phyloP scores from a whole-genome alignment of 78 protist genomes.

The Fonticula alba region DNA sequence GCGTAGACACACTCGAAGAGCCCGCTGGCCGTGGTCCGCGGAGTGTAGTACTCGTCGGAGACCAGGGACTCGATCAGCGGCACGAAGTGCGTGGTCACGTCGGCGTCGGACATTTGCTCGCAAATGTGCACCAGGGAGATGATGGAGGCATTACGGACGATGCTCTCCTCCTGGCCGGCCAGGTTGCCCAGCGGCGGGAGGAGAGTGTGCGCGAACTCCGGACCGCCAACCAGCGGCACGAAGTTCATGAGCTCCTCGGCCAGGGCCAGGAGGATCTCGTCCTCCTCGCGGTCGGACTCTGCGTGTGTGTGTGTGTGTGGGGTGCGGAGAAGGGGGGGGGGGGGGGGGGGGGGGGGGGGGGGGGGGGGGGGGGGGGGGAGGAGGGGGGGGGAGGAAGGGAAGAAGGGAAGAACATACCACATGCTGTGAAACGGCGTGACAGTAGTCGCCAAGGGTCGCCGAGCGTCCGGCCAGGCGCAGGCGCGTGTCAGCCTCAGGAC shows the following conservation, averaged over 20 bases:
- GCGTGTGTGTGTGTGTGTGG: no score
- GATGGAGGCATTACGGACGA: no score
- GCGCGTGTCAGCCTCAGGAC: no score
- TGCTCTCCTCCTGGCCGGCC: constrained; percentile 73
- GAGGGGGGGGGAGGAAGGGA: no score
- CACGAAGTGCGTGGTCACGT: constrained; percentile 29
- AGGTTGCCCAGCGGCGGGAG: constrained; percentile 69
- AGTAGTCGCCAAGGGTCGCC: no score
- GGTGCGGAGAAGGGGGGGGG: no score
- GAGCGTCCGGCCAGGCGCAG: no score
- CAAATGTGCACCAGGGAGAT: no score
- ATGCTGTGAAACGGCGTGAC: no score
- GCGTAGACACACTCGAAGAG: constrained; percentile 51
- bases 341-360: no score
- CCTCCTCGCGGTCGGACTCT: constrained; percentile 80
- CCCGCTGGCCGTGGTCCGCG: constrained; percentile 76
- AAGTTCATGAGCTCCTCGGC: constrained; percentile 79
- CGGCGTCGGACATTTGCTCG: constrained; percentile 14
- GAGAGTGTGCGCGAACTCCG: constrained; percentile 42
- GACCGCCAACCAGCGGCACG: constrained; percentile 77
- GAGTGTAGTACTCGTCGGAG: constrained; percentile 77
- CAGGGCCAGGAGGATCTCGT: constrained; percentile 75
- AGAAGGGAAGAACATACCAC: no score
- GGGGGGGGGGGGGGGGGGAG: no score
- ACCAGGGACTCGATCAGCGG: constrained; percentile 50